Conservation (phyloP, 768 basidiomycete species). For the Ramaria sp. region DNA sequence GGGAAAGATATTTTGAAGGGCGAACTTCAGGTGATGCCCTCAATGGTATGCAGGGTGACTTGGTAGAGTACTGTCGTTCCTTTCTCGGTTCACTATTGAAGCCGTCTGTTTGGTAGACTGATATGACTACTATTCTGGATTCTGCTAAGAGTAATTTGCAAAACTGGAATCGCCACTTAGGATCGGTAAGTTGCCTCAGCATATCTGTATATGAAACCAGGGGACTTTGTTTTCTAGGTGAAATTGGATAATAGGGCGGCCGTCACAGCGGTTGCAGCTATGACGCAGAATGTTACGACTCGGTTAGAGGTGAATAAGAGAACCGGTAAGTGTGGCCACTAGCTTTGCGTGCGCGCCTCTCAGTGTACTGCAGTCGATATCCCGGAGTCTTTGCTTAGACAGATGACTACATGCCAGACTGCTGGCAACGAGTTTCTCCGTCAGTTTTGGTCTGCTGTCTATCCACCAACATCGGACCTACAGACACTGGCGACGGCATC, state of each 20-base stretch:
- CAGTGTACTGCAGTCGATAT: conserved; percentile 49
- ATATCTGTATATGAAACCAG: background rate
- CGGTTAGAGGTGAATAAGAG: conserved; percentile 55
- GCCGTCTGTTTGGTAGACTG: conserved; percentile 18
- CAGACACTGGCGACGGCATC: conserved; percentile 40
- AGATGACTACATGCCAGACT: conserved; percentile 85
- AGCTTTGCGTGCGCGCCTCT: background rate
- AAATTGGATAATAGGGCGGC: conserved; percentile 58
- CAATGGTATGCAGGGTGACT: conserved; percentile 13
- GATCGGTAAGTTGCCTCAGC: conserved; percentile 34
- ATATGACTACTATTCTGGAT: conserved; percentile 36
- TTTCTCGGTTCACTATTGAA: background rate
- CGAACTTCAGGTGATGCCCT: conserved; percentile 19
- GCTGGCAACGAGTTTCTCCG: conserved; percentile 93
- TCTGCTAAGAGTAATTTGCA: conserved; percentile 37
- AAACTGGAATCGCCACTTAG: conserved; percentile 48
- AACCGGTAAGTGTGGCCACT: conserved; percentile 40
- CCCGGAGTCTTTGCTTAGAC: conserved; percentile 63
- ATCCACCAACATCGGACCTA: conserved; percentile 57
- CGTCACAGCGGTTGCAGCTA: conserved; percentile 55
- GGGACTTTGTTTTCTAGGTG: conserved; percentile 30
- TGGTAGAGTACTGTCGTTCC: conserved; percentile 14
- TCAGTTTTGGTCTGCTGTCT: conserved; percentile 87
- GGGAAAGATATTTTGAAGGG: conserved; percentile 74
- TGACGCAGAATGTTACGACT: conserved; percentile 74